A percentile compares a stretch with the other conserved stretches of the same genome.
These are phyloP conservation scores for Hypoxylon rubiginosum DNA, from an alignment of 2,329 filamentous ascomycete species.

Conservation along the genomic window DNA sequence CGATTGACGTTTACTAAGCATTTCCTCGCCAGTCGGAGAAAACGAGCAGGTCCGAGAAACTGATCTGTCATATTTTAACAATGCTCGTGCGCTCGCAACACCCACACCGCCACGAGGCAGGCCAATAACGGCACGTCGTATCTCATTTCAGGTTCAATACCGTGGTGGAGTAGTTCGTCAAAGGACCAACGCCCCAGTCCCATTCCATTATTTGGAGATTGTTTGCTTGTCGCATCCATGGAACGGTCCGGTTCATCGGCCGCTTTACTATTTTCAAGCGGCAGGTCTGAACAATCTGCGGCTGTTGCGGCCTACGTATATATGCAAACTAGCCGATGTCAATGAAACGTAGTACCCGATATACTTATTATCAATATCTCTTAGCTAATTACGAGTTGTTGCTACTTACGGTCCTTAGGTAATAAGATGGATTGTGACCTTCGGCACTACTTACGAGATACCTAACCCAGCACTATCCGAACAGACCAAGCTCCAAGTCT, in stretches of 20 bases:
- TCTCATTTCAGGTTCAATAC: slow-evolving; percentile 6
- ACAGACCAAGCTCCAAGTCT: too few relatives aligned
- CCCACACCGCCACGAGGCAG: neutral
- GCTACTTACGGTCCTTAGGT: neutral
- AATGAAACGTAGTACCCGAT: neutral
- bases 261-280: slow-evolving; percentile 6
- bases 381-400: neutral
- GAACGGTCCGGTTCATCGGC: slow-evolving; percentile 28
- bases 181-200: neutral
- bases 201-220: neutral
- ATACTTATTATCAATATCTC: neutral
- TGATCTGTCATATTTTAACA: slow-evolving; percentile 1
- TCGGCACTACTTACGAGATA: too few relatives aligned
- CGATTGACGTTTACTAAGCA: neutral
- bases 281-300: too few relatives aligned
- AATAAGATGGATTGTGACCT: too few relatives aligned
- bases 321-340: neutral
- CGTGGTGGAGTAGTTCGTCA: slow-evolving; percentile 4
- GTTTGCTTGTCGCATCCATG: slow-evolving; percentile 5
- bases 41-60: neutral
- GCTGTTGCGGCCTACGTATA: neutral
- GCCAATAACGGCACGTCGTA: slow-evolving; percentile 10
- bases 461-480: too few relatives aligned
- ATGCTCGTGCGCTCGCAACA: neutral
- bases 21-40: neutral